Evolutionary conservation across 1,139 yeast genomes (phyloP), one percentile per base, ranked within the genome.

Genomic region (Pneumocystis sp.): DNA sequence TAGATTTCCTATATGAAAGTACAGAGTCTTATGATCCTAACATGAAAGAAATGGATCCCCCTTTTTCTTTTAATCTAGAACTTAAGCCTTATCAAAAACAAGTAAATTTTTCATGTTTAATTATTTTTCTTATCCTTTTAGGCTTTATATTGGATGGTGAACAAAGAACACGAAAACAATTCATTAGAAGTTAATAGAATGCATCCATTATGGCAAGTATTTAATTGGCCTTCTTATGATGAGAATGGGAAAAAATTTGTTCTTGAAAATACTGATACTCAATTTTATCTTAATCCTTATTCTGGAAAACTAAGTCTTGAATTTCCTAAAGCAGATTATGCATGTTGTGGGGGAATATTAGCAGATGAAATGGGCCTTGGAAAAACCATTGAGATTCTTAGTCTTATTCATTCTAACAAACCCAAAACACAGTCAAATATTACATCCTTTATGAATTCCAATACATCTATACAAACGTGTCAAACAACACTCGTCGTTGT

Each of bases 331-430:
- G 68, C 67, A 34, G 73, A 74, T 65, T 72, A 72, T 63, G 78
- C 85, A 0, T 75, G 82, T 44, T 79, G 85, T 57, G 97, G 98
- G 31, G 98, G 98, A 0, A 88, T 91, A 21, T 77, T 91, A n/a
- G 96, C 97, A 0, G 97, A 91, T 75, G 97, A 91, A 74, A 91
- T 91, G 97, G 97, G 97, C 0, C 79, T 91, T 7, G 97, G 97
- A 61, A 91, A 91, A 73, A 91, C 97, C 0, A 87, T 91, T 29
- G 87, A 96, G 0, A 84, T 96, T 0, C 75, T 89, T 68, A 82
- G 97, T 0, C 76, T 93, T 64, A 78, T 93, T 6, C 83, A 86
- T 64, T 65, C 62, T 67, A 70, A 63, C 59, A 65, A 21, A 67
- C 66, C 45, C 42, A 67, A 34, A 39, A 56, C 64, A 44, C 25